phyloP scores from a whole-genome alignment of 1,284 basidiomycete genomes.

The Tetrapyrgos nigripes region DNA sequence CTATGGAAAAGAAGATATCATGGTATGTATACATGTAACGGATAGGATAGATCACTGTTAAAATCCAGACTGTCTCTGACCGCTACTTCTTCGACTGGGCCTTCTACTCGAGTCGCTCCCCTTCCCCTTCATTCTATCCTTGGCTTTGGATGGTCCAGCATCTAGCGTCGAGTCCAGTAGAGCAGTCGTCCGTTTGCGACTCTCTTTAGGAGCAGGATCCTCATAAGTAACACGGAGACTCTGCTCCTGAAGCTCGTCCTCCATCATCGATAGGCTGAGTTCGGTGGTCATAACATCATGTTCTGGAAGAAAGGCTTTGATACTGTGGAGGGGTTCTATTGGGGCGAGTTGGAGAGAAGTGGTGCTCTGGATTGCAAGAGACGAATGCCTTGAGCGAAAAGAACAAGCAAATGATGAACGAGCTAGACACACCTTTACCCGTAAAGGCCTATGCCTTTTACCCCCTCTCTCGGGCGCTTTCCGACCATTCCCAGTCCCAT shows the following conservation, averaged over 20 bases:
- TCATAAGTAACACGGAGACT: constrained; percentile 68
- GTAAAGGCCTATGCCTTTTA: constrained; percentile 13
- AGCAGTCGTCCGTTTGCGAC: constrained; percentile 42
- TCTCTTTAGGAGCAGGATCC: constrained; percentile 65
- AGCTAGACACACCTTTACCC: constrained; percentile 9
- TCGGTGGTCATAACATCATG: constrained; percentile 12
- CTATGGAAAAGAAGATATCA: no score
- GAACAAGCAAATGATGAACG: not conserved
- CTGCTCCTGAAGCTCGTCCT: constrained; percentile 39
- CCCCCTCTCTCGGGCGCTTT: not conserved
- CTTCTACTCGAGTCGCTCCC: not conserved
- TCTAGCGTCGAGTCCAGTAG: constrained; percentile 9
- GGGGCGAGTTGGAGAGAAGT: not conserved
- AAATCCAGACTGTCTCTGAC: not conserved
- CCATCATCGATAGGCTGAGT: constrained; percentile 10
- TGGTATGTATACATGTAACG: no score
- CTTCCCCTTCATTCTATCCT: not conserved
- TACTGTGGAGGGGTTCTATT: not conserved
- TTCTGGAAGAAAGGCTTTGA: not conserved
- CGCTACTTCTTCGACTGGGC: not conserved
- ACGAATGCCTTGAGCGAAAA: not conserved
- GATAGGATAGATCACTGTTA: not conserved
- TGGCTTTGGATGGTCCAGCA: not conserved
- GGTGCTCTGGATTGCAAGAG: not conserved
- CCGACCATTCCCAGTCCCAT: constrained; percentile 14